Conservation (phyloP, 257 asterid genomes). For the Plectranthus barbatus region DNA sequence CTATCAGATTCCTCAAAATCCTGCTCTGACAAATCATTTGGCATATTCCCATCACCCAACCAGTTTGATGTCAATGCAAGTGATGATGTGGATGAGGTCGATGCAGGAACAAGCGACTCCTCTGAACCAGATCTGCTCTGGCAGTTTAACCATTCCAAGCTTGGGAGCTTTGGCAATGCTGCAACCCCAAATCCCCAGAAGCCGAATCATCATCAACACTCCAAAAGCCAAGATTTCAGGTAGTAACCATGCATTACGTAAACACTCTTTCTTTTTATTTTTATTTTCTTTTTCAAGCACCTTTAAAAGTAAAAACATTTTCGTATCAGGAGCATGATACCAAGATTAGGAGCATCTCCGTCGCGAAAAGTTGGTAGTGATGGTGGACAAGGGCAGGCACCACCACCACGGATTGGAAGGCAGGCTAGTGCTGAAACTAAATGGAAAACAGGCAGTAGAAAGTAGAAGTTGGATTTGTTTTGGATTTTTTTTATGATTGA, state of each 20-base stretch:
- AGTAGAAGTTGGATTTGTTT: slow-evolving; percentile 26
- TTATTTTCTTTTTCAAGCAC: no score
- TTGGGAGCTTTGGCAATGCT: slow-evolving; percentile 42
- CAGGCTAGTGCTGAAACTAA: slow-evolving; percentile 38
- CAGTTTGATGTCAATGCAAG: slow-evolving; percentile 41
- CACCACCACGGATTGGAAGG: slow-evolving; percentile 50
- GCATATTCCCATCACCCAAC: slow-evolving; percentile 29
- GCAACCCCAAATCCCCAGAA: slow-evolving; percentile 40
- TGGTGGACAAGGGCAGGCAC: slow-evolving; percentile 36
- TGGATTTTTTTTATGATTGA: slow-evolving; percentile 8
- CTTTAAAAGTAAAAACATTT: no score
- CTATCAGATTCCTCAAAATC: slow-evolving; percentile 40
- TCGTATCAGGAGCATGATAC: slow-evolving; percentile 37
- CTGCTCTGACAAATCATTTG: slow-evolving; percentile 38
- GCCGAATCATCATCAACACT: slow-evolving; percentile 33
- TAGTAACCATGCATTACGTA: background rate
- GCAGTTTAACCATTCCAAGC: slow-evolving; percentile 70
- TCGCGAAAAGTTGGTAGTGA: slow-evolving; percentile 42
- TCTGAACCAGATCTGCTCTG: slow-evolving; percentile 85
- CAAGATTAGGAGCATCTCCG: slow-evolving; percentile 53
- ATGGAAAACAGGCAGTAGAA: slow-evolving; percentile 51
- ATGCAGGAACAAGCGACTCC: slow-evolving; percentile 75
- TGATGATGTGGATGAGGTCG: slow-evolving; percentile 72
- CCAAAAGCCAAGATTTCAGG: slow-evolving; percentile 65
- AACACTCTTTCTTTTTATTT: no score